Evolutionary conservation across 2,329 filamentous ascomycete species (phyloP).

Genomic region (Tolypocladium pustulatum): DNA sequence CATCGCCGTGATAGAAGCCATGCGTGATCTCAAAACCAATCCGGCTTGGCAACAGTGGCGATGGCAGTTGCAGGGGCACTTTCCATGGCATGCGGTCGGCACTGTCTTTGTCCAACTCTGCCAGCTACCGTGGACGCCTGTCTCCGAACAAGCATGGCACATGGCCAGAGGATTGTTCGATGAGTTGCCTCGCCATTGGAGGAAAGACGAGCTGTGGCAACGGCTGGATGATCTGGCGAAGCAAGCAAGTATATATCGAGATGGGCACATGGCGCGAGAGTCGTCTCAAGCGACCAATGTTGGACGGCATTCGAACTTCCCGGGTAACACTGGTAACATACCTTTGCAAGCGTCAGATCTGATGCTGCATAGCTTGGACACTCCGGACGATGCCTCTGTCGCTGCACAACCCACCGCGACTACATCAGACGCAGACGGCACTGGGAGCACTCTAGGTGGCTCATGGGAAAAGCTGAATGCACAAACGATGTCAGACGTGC

Average conservation of each 20-base stretch:
- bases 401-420: not conserved
- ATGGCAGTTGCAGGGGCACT: constrained; percentile 17
- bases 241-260: not conserved
- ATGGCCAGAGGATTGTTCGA: constrained; percentile 4
- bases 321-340: not conserved
- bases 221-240: constrained; percentile 5
- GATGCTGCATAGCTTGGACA: not conserved
- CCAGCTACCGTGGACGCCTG: constrained; percentile 9
- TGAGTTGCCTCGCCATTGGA: constrained; percentile 1
- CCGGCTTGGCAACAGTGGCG: constrained; percentile 14
- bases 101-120: constrained; percentile 12
- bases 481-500: not conserved
- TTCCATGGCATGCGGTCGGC: constrained; percentile 16
- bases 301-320: not conserved
- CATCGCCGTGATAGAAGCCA: constrained; percentile 10
- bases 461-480: not conserved
- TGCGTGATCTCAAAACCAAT: constrained; percentile 10
- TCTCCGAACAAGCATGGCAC: constrained; percentile 13
- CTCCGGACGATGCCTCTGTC: not conserved
- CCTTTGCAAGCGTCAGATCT: not conserved
- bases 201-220: constrained; percentile 8
- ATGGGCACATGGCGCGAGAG: not conserved
- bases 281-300: too few relatives aligned
- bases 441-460: not conserved
- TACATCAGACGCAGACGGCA: not conserved